Conservation (phyloP, 169 alveolate species). For the Plasmodium relictum region DNA sequence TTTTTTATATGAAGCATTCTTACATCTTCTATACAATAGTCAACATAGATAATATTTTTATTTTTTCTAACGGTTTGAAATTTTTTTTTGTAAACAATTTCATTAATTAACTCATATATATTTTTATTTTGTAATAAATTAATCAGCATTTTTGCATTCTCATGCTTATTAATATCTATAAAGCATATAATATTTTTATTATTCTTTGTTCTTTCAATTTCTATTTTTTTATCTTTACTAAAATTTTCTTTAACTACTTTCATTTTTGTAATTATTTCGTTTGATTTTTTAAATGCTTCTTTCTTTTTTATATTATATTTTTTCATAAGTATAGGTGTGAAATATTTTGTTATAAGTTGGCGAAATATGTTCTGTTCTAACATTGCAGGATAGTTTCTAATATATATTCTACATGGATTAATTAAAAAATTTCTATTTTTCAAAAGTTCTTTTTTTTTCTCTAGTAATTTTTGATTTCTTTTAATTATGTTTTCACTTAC, state of each 20-base stretch:
- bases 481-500: slow-evolving; percentile 23
- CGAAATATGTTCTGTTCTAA: slow-evolving; percentile 61
- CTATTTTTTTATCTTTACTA: neutral
- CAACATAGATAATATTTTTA: slow-evolving; percentile 68
- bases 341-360: slow-evolving; percentile 49
- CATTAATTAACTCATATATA: slow-evolving; percentile 41
- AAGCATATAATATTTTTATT: slow-evolving; percentile 53
- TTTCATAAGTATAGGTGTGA: slow-evolving; percentile 74
- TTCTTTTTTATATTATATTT: slow-evolving; percentile 66
- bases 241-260: slow-evolving; percentile 31
- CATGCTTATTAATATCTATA: slow-evolving; percentile 67
- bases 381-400: slow-evolving; percentile 62
- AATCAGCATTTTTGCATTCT: slow-evolving; percentile 56
- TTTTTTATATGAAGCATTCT: slow-evolving; percentile 76
- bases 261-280: slow-evolving; percentile 65
- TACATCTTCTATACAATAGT: slow-evolving; percentile 75
- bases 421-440: slow-evolving; percentile 73
- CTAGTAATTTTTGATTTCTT: slow-evolving; percentile 59
- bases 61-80: slow-evolving; percentile 39
- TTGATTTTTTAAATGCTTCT: slow-evolving; percentile 64
- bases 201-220: neutral
- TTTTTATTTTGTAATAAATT: slow-evolving; percentile 56
- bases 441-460: slow-evolving; percentile 63
- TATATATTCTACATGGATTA: slow-evolving; percentile 75
- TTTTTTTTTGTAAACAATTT: slow-evolving; percentile 60